phyloP scores from a whole-genome alignment of 2,329 filamentous ascomycete genomes.

The Verticillium alfalfae region DNA sequence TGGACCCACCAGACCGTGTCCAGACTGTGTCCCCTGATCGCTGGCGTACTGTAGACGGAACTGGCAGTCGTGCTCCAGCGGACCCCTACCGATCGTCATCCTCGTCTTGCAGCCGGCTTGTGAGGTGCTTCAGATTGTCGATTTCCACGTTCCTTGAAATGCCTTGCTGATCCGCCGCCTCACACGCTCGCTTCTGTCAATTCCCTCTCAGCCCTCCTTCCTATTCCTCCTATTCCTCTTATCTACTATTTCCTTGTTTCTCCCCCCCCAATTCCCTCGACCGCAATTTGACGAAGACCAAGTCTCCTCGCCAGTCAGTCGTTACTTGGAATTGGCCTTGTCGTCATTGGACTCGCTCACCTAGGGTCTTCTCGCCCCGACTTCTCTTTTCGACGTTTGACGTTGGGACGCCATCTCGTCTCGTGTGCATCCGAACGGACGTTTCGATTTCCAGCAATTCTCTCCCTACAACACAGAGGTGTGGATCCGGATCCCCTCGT shows the following conservation, averaged over 20 bases:
- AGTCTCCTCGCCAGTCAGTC: constrained; percentile 11
- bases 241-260: constrained; percentile 1
- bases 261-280: background rate
- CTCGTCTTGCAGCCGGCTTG: constrained; percentile 3
- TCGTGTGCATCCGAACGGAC: background rate
- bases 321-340: constrained; percentile 5
- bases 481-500: constrained; percentile 2
- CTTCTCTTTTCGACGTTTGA: background rate
- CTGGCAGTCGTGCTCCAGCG: background rate
- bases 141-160: constrained; percentile 6
- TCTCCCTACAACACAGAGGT: background rate
- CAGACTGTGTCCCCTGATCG: background rate
- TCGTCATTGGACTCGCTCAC: constrained; percentile 1
- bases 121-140: constrained; percentile 5
- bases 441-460: background rate
- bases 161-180: constrained; percentile 10
- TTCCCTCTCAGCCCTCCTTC: constrained; percentile 9
- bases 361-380: background rate
- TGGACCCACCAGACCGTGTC: background rate
- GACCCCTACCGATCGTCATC: background rate
- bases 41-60: background rate
- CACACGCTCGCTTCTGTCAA: constrained; percentile 1
- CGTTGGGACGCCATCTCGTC: background rate
- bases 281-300: constrained; percentile 4
- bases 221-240: background rate